phyloP scores from a whole-genome alignment of 2,329 filamentous ascomycete species.

The Paecilomyces sp. region DNA sequence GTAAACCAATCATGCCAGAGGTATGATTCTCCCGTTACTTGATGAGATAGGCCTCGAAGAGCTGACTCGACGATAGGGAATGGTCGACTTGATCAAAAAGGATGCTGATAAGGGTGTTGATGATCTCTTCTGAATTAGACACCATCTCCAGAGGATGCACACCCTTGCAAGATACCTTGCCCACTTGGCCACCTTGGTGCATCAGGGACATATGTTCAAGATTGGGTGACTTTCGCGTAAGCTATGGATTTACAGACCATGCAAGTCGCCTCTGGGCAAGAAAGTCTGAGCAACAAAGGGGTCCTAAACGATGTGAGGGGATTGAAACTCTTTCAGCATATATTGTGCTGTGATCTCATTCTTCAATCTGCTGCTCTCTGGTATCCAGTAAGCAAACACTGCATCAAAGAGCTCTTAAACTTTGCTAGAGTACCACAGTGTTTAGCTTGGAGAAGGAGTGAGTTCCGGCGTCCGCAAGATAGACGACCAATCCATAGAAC shows the following conservation, averaged over 20 bases:
- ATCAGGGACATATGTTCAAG: background rate
- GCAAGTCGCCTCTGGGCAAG: background rate
- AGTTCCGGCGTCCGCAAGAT: no score
- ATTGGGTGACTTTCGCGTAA: background rate
- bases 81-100: conserved; percentile 87
- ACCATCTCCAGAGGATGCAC: background rate
- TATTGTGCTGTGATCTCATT: background rate
- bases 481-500: no score
- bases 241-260: background rate
- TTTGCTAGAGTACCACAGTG: background rate
- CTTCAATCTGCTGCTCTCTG: background rate
- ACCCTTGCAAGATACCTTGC: background rate
- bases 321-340: background rate
- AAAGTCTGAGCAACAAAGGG: background rate
- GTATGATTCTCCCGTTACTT: conserved; percentile 43
- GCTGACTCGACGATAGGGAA: conserved; percentile 56
- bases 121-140: conserved; percentile 61
- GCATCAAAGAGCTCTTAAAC: no score
- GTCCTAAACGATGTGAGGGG: background rate
- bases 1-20: conserved; percentile 82
- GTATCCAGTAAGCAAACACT: background rate
- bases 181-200: background rate
- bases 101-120: conserved; percentile 89
- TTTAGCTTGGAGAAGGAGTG: background rate
- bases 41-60: background rate